Evolutionary conservation across 2,329 filamentous ascomycete genomes (phyloP).

Genomic region (Colletotrichum horii): DNA sequence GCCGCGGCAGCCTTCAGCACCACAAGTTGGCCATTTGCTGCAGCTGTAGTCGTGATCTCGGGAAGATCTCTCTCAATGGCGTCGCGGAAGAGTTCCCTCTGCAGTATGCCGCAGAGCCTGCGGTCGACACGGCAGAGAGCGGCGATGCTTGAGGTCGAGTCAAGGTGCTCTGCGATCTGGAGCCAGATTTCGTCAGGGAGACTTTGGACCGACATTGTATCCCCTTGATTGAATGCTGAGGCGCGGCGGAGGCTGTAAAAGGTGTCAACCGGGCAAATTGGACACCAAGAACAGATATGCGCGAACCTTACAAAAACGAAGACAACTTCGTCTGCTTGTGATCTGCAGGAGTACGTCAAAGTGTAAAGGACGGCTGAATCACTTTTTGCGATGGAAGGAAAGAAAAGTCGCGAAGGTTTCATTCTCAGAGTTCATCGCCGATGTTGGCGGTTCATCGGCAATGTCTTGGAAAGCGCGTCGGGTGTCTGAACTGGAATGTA

Average conservation of each 20-base stretch:
- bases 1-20: neutral
- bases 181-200: neutral
- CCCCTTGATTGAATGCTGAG: fast-evolving
- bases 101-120: neutral
- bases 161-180: neutral
- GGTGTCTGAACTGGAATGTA: neutral
- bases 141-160: neutral
- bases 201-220: neutral
- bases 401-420: fast-evolving
- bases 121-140: neutral
- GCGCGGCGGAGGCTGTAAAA: fast-evolving
- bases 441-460: neutral
- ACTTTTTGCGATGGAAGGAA: neutral
- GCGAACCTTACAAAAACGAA: neutral
- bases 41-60: neutral
- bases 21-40: neutral
- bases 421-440: neutral
- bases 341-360: fast-evolving
- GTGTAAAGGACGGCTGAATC: neutral
- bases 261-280: neutral
- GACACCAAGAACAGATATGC: neutral
- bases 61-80: neutral
- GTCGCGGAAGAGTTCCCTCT: neutral
- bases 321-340: fast-evolving
- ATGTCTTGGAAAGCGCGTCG: neutral